A percentile compares a stretch with the other conserved stretches of the same genome.
phyloP scores from a whole-genome alignment of 2,329 filamentous ascomycete genomes.

The Verticillium alfalfae region DNA sequence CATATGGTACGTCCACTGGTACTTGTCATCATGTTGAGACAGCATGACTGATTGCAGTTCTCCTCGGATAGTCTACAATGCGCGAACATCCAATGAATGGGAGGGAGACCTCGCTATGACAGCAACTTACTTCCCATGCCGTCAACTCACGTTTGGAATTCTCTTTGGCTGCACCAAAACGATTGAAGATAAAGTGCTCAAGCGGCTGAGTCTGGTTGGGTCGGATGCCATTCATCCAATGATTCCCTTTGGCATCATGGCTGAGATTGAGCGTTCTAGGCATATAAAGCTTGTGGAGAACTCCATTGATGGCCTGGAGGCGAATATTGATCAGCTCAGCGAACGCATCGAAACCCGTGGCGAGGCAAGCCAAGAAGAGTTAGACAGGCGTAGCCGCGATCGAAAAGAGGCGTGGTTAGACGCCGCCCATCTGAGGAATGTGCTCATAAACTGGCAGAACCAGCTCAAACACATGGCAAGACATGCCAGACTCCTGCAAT shows the following conservation, averaged over 20 bases:
- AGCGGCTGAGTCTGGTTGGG: slow-evolving; percentile 3
- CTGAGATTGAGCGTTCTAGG: slow-evolving; percentile 20
- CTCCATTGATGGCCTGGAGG: slow-evolving; percentile 16
- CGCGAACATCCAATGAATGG: slow-evolving; percentile 18
- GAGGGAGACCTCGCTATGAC: slow-evolving; percentile 17
- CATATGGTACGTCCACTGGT: background rate
- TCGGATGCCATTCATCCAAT: slow-evolving; percentile 16
- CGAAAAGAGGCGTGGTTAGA: slow-evolving; percentile 17
- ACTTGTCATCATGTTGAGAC: no score
- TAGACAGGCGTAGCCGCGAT: slow-evolving; percentile 4
- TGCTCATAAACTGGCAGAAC: slow-evolving; percentile 16
- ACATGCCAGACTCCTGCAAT: slow-evolving; percentile 8
- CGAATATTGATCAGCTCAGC: slow-evolving; percentile 14
- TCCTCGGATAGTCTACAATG: slow-evolving; percentile 16
- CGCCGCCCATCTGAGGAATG: slow-evolving; percentile 16
- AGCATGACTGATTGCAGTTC: background rate
- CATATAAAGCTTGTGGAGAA: slow-evolving; percentile 13
- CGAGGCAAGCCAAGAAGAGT: background rate
- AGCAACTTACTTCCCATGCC: slow-evolving; percentile 16
- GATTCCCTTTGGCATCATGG: slow-evolving; percentile 20
- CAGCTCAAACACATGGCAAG: slow-evolving; percentile 15
- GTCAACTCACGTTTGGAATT: slow-evolving; percentile 13
- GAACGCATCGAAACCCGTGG: background rate
- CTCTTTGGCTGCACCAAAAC: slow-evolving; percentile 15
- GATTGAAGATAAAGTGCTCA: slow-evolving; percentile 11